Base-by-base conservation (phyloP, 805 yeast species). In the Schizosaccharomyces japonicus region DNA sequence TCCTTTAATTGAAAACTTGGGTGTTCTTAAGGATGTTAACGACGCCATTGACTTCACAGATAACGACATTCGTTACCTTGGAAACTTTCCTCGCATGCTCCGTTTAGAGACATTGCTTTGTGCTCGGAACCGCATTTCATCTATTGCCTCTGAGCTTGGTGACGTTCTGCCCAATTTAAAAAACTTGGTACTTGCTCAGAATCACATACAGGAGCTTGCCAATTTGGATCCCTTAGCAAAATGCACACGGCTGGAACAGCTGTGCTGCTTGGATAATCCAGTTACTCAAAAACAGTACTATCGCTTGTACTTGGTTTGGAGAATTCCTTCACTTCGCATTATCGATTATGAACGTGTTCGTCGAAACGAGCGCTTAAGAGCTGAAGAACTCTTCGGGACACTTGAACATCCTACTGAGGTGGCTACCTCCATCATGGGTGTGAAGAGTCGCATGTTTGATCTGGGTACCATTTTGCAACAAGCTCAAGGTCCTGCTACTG, bases 41-140 rank as follows among this genome's bases (percentile, higher is more conserved):
- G 76, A 68, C 50, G 72, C 68, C 13, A 60, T 87, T 2, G 95
- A 87, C 58, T 57, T 87, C 29, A 73, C 87, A 0, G 76, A 78
- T 56, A 87, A 87, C 60, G 77, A 73, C 30, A 61, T 87, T n/a
- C 60, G 67, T 1, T 66, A 65, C 2, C 53, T 87, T 4, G 66
- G 69, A 13, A 66, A 64, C 55, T 65, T 71, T 32, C 81, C 77
- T 0, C 55, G 50, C 19, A 56, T 69, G 36, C 46, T 48, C 29
- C 68, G 66, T 34, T 55, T 71, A 47, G 67, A 66, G 40, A 70
- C 78, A 0, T 54, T 87, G 2, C 63, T 84, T 6, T 54, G 76
- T 21, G 77, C 79, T 0, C 69, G 73, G 50, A 87, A 87, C 58
- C 63, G 70, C 50, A 72, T 84, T 2, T 51, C 63, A 2, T 42